These are phyloP conservation scores for Alternaria sp. DNA, from an alignment of 2,329 filamentous ascomycete genomes.

Conservation along the genomic window DNA sequence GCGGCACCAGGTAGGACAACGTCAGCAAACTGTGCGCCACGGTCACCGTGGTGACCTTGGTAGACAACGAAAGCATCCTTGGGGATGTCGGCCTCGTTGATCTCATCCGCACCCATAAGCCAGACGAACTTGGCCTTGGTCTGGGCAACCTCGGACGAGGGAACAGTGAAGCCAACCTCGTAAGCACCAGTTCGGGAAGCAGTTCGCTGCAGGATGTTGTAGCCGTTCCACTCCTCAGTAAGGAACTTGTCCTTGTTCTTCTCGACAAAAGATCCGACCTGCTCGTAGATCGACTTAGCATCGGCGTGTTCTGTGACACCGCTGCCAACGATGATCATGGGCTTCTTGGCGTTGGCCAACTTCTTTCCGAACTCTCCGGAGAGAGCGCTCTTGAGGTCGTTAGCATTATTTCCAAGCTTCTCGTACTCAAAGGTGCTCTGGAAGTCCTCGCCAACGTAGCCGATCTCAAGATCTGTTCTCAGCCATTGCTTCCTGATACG, in stretches of 20 bases:
- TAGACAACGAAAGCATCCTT: slow-evolving; percentile 97
- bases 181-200: slow-evolving; percentile 93
- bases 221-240: slow-evolving; percentile 94
- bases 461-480: slow-evolving; percentile 91
- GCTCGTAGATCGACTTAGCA: slow-evolving; percentile 92
- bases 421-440: slow-evolving; percentile 96
- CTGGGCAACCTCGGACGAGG: slow-evolving; percentile 80
- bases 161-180: slow-evolving; percentile 92
- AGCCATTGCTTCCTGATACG: slow-evolving; percentile 98
- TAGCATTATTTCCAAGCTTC: slow-evolving; percentile 82
- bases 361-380: slow-evolving; percentile 92
- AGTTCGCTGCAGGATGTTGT: slow-evolving; percentile 93
- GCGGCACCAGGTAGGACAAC: slow-evolving; percentile 92
- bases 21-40: slow-evolving; percentile 90
- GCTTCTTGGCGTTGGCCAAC: slow-evolving; percentile 83
- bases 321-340: slow-evolving; percentile 96
- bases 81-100: slow-evolving; percentile 84
- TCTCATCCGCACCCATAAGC: slow-evolving; percentile 95
- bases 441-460: slow-evolving; percentile 88
- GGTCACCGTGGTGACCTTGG: slow-evolving; percentile 97
- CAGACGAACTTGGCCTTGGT: slow-evolving; percentile 94
- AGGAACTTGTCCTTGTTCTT: slow-evolving; percentile 90
- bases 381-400: slow-evolving; percentile 84
- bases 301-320: slow-evolving; percentile 90
- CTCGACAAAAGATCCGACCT: slow-evolving; percentile 87